Evolutionary conservation across 495 filamentous ascomycete genomes (phyloP).

Genomic region (Hypoxylon cercidicola): DNA sequence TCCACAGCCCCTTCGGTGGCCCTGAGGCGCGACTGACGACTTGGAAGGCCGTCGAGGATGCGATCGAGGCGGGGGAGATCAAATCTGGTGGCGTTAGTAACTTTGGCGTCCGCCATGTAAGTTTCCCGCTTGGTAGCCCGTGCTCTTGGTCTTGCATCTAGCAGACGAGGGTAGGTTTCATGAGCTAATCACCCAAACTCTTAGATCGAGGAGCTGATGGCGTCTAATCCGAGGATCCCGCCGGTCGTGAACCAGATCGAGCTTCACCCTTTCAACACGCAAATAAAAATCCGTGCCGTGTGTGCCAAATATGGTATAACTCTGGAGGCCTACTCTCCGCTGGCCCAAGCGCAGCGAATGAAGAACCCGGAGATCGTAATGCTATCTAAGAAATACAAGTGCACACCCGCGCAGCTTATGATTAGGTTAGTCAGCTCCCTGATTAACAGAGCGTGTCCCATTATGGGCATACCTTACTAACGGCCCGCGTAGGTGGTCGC

Average conservation of each 20-base stretch:
- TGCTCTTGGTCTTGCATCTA: too few relatives aligned
- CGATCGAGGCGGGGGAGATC: slow-evolving; percentile 67
- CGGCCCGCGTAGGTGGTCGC: slow-evolving; percentile 59
- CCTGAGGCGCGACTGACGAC: slow-evolving; percentile 65
- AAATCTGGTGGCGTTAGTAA: slow-evolving; percentile 73
- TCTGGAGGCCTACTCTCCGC: slow-evolving; percentile 73
- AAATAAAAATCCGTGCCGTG: slow-evolving; percentile 63
- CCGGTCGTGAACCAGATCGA: slow-evolving; percentile 76
- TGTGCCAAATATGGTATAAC: slow-evolving; percentile 66
- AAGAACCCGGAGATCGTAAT: slow-evolving; percentile 60
- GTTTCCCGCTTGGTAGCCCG: slow-evolving; percentile 26
- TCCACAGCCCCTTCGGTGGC: slow-evolving; percentile 75
- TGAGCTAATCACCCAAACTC: slow-evolving; percentile 1
- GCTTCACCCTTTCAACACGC: slow-evolving; percentile 75
- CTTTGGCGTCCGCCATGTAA: slow-evolving; percentile 72
- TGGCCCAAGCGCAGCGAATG: slow-evolving; percentile 67
- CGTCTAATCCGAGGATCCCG: slow-evolving; percentile 58
- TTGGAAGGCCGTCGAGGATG: slow-evolving; percentile 75
- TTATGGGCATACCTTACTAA: neutral
- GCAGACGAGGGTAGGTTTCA: neutral
- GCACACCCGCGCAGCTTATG: slow-evolving; percentile 70
- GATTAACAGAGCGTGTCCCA: neutral
- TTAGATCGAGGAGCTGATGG: slow-evolving; percentile 70
- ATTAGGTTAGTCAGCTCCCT: slow-evolving; percentile 51
- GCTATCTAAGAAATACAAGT: slow-evolving; percentile 66